Percentiles rank a stretch among this genome's conserved stretches.
These are phyloP conservation scores for Hanseniaspora meyeri DNA, from an alignment of 805 yeast species.

Conservation along the genomic window DNA sequence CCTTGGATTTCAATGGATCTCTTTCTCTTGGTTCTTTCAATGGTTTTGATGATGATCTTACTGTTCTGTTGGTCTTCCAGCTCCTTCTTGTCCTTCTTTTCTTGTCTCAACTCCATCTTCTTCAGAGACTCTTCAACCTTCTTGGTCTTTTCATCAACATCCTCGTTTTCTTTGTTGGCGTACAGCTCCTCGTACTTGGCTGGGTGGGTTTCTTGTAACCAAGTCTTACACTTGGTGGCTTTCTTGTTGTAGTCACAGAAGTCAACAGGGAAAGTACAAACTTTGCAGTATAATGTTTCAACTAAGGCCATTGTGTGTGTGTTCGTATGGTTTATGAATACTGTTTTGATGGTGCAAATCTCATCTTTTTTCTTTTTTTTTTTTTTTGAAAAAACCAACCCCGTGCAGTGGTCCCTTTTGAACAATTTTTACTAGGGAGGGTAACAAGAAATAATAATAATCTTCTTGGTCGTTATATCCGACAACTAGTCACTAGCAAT, in stretches of 20 bases:
- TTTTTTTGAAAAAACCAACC: too few species aligned
- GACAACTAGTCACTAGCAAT: too few species aligned
- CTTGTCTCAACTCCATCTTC: constrained; percentile 77
- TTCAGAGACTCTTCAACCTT: constrained; percentile 70
- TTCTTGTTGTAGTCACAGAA: constrained; percentile 85
- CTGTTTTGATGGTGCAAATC: background rate
- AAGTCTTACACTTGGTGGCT: constrained; percentile 68
- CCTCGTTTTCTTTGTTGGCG: constrained; percentile 42
- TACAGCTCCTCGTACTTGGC: constrained; percentile 51
- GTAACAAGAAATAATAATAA: too few species aligned
- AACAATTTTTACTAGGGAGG: too few species aligned
- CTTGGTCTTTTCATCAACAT: constrained; percentile 67
- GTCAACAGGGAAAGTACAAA: constrained; percentile 76
- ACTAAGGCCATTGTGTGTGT: constrained; percentile 22
- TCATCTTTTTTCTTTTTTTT: background rate
- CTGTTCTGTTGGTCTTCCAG: constrained; percentile 65
- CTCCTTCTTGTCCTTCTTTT: constrained; percentile 73
- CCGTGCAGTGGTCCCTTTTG: too few species aligned
- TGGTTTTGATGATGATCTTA: constrained; percentile 70
- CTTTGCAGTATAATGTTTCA: constrained; percentile 54
- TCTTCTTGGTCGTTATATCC: too few species aligned
- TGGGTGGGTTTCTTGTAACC: constrained; percentile 53
- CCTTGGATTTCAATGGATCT: constrained; percentile 79
- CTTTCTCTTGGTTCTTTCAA: constrained; percentile 81
- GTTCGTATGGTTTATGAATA: background rate